Conservation (phyloP, 2,329 filamentous ascomycete genomes). For the Trichoderma atroviride region DNA sequence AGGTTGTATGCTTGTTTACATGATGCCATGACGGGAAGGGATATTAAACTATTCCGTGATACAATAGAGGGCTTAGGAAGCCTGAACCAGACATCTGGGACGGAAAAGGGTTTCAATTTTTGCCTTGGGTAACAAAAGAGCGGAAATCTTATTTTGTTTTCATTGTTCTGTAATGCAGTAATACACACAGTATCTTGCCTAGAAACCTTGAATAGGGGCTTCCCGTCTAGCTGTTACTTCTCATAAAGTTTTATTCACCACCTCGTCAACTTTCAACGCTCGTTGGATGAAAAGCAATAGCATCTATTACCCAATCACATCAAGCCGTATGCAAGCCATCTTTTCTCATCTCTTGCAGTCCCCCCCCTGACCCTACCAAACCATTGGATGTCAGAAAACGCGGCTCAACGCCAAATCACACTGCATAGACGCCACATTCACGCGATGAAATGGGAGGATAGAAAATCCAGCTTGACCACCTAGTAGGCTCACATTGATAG, state of each 20-base stretch:
- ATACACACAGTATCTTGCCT: not conserved
- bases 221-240: not conserved
- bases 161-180: not conserved
- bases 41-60: not conserved
- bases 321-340: slow-evolving; percentile 15
- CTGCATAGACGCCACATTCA: not conserved
- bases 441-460: not conserved
- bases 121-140: not conserved
- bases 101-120: not conserved
- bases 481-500: not conserved
- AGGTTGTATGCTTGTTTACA: not conserved
- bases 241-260: not conserved
- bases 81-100: slow-evolving; percentile 3
- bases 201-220: not conserved
- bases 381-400: slow-evolving; percentile 1
- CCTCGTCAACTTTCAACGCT: not conserved
- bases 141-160: not conserved
- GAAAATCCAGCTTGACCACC: not conserved
- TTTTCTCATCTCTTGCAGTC: not conserved
- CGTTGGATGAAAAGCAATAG: not conserved
- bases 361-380: not conserved
- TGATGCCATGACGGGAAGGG: not conserved
- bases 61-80: not conserved
- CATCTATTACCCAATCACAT: not conserved
- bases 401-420: not conserved